Evolutionary conservation across 306 rosid genomes (phyloP).

Genomic region (Rosa lucieae): DNA sequence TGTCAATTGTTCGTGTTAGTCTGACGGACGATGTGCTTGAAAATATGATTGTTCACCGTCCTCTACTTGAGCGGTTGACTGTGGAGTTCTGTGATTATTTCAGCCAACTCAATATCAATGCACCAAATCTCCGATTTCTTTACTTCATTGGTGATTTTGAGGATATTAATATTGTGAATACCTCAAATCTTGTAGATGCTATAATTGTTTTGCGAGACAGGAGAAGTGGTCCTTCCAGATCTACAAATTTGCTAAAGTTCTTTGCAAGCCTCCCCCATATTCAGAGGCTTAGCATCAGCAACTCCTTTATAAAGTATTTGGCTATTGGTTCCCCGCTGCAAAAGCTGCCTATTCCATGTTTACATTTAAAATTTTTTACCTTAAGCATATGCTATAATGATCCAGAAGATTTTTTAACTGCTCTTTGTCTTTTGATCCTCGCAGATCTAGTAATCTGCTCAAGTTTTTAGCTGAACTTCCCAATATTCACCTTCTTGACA

Average conservation of each 20-base stretch:
- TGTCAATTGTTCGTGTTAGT: constrained; percentile 49
- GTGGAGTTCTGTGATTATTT: constrained; percentile 52
- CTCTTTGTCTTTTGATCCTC: constrained; percentile 40
- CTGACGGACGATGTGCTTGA: constrained; percentile 46
- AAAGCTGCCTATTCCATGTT: constrained; percentile 39
- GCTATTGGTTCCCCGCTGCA: constrained; percentile 37
- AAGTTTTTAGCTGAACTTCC: constrained; percentile 22
- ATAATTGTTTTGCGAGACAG: constrained; percentile 34
- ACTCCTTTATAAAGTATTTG: constrained; percentile 38
- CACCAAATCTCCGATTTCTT: constrained; percentile 25
- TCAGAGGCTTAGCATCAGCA: constrained; percentile 42
- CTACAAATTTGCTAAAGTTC: constrained; percentile 46
- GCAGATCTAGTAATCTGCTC: background rate
- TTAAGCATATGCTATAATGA: constrained; percentile 44
- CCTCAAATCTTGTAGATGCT: constrained; percentile 43
- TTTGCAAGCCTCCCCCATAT: constrained; percentile 42
- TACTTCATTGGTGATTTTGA: too few relatives aligned
- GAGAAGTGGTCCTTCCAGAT: constrained; percentile 22
- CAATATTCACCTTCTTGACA: constrained; percentile 17
- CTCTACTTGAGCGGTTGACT: background rate
- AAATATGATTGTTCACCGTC: background rate
- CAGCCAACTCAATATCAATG: constrained; percentile 38
- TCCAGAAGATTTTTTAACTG: constrained; percentile 42
- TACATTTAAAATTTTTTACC: background rate
- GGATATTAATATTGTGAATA: background rate